These are phyloP conservation scores for Picea sitchensis DNA, from an alignment of 75 land plant species.

Conservation along the genomic window DNA sequence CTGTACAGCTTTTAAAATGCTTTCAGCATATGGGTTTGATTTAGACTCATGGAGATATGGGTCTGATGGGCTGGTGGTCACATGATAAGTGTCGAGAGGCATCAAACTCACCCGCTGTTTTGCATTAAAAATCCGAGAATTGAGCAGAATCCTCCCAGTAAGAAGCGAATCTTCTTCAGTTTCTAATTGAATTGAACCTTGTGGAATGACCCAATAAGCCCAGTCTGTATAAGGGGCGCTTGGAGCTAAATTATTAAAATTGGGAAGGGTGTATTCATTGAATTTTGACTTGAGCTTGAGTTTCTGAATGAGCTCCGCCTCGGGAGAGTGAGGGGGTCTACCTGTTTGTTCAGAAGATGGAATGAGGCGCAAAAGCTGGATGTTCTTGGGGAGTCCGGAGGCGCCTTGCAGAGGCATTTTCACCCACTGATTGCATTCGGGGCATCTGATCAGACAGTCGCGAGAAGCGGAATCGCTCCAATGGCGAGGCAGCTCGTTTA, in stretches of 20 bases:
- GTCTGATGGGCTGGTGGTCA: too few relatives aligned
- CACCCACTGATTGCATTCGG: constrained; percentile 41
- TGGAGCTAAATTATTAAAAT: neutral
- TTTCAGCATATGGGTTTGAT: neutral
- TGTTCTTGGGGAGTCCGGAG: constrained; percentile 35
- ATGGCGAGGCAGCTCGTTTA: constrained; percentile 19
- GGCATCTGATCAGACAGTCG: constrained; percentile 27
- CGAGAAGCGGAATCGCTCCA: constrained; percentile 14
- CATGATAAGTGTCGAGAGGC: too few relatives aligned
- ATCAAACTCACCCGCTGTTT: too few relatives aligned
- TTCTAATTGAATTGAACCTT: neutral
- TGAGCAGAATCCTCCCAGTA: too few relatives aligned
- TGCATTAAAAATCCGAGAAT: too few relatives aligned
- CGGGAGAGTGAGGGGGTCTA: neutral
- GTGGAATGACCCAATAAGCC: neutral
- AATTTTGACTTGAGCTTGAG: too few relatives aligned
- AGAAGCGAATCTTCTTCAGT: too few relatives aligned
- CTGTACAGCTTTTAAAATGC: neutral
- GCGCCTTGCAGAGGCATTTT: constrained; percentile 25
- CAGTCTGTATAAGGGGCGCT: neutral
- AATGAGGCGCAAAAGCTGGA: constrained; percentile 40
- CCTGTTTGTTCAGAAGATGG: neutral
- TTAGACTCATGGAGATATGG: too few relatives aligned
- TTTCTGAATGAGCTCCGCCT: too few relatives aligned
- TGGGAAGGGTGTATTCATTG: neutral